Evolutionary conservation across 768 basidiomycete species (phyloP).

Genomic region (Cyclocybe cylindracea): DNA sequence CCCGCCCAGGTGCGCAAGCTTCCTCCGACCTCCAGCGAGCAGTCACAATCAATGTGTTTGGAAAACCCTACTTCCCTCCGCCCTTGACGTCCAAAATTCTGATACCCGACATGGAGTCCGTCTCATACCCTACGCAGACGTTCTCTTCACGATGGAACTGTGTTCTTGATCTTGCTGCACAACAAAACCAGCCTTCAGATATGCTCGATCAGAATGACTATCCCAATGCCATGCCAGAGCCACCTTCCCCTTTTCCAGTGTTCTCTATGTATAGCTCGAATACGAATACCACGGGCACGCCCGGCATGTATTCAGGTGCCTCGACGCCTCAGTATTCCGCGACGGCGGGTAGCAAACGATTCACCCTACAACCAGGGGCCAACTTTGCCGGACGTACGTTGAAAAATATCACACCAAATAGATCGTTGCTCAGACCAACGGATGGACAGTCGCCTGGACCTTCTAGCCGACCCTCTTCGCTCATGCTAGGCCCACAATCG

Average conservation of each 20-base stretch:
- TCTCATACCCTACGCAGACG: conserved; percentile 62
- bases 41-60: conserved; percentile 78
- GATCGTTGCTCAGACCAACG: conserved; percentile 10
- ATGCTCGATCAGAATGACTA: conserved; percentile 33
- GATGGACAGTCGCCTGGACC: conserved; percentile 23
- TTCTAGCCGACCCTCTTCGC: conserved; percentile 29
- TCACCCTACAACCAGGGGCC: conserved; percentile 22
- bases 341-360: conserved; percentile 59
- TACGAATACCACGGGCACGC: conserved; percentile 8
- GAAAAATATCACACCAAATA: conserved; percentile 22
- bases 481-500: conserved; percentile 28
- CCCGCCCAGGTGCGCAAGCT: conserved; percentile 21
- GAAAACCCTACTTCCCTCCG: conserved; percentile 58
- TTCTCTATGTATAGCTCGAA: conserved; percentile 26
- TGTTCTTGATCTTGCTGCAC: conserved; percentile 69
- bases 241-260: conserved; percentile 77
- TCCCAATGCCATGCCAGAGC: conserved; percentile 63
- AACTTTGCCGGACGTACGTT: conserved; percentile 24
- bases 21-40: conserved; percentile 64
- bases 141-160: conserved; percentile 93
- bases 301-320: conserved; percentile 15
- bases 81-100: conserved; percentile 17
- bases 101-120: conserved; percentile 16
- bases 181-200: conserved; percentile 31
- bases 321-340: conserved; percentile 35